Conservation (phyloP, 371 early-diverging fungal species). For the Mortierella polycephala region DNA sequence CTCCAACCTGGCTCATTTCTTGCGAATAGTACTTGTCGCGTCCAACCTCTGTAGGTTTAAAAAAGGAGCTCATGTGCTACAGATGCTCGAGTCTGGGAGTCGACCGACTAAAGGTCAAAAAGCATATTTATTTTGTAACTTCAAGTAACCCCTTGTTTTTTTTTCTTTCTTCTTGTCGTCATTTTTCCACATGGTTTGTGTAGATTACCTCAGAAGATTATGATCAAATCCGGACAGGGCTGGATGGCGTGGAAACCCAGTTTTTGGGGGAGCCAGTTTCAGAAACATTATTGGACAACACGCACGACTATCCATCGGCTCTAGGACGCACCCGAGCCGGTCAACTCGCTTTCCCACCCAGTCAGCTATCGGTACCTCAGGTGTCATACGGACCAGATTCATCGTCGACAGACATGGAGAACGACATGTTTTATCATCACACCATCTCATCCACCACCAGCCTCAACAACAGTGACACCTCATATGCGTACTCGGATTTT, state of each 20-base stretch:
- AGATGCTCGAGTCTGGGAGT: background rate
- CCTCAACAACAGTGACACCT: conserved; percentile 5
- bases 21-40: conserved; percentile 26
- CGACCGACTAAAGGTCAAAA: too few species aligned
- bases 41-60: conserved; percentile 30
- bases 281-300: conserved; percentile 21
- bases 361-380: conserved; percentile 17
- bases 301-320: conserved; percentile 17
- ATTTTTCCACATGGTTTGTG: background rate
- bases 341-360: conserved; percentile 37
- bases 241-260: conserved; percentile 49
- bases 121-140: too few species aligned
- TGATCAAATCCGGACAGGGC: conserved; percentile 45
- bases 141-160: conserved; percentile 3
- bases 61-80: background rate
- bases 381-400: conserved; percentile 11
- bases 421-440: conserved; percentile 17
- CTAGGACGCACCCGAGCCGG: conserved; percentile 22
- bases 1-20: too few species aligned
- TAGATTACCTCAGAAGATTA: conserved; percentile 54
- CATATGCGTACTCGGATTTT: conserved; percentile 36
- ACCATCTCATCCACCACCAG: conserved; percentile 7
- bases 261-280: conserved; percentile 43
- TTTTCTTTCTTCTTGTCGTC: background rate
- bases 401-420: conserved; percentile 15